phyloP scores from a whole-genome alignment of 768 basidiomycete genomes.

The Mycena filopes region DNA sequence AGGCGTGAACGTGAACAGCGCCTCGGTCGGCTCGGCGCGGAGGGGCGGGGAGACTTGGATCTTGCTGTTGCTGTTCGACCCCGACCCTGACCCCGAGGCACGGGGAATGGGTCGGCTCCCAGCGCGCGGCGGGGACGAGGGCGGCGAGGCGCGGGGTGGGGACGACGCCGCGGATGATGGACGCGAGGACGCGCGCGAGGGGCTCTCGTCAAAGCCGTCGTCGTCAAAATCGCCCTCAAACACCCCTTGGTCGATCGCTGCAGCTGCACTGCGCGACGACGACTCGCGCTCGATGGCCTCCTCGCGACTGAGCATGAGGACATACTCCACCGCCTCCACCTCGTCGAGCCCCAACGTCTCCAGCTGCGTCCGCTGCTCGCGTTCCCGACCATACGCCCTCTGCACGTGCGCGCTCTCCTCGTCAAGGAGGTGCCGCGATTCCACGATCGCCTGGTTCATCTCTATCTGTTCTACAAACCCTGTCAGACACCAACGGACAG shows the following conservation, averaged over 20 bases:
- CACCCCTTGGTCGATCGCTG: slow-evolving; percentile 59
- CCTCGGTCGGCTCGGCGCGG: slow-evolving; percentile 65
- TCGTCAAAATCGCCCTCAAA: slow-evolving; percentile 68
- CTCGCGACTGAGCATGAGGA: slow-evolving; percentile 86
- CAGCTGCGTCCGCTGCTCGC: slow-evolving; percentile 67
- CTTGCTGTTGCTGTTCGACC: slow-evolving; percentile 63
- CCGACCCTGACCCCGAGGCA: slow-evolving; percentile 52
- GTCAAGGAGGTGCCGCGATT: slow-evolving; percentile 63
- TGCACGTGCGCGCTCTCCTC: slow-evolving; percentile 56
- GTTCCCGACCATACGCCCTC: slow-evolving; percentile 57
- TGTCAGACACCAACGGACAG: no score
- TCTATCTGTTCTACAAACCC: slow-evolving; percentile 74
- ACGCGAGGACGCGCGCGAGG: slow-evolving; percentile 28
- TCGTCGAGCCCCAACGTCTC: slow-evolving; percentile 78
- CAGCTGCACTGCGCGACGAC: slow-evolving; percentile 33
- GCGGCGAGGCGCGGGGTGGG: slow-evolving; percentile 36
- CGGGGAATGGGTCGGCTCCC: slow-evolving; percentile 40
- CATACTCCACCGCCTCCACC: slow-evolving; percentile 80
- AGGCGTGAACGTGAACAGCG: slow-evolving; percentile 49
- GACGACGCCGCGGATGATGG: slow-evolving; percentile 38
- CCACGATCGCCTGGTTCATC: slow-evolving; percentile 68
- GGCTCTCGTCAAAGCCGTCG: slow-evolving; percentile 42
- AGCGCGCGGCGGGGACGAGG: slow-evolving; percentile 36
- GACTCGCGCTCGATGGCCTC: slow-evolving; percentile 55
- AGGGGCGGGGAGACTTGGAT: slow-evolving; percentile 65